A percentile compares a stretch with the other conserved stretches of the same genome.
Evolutionary conservation across 306 rosid genomes (phyloP).

Genomic region (Prunus mira): DNA sequence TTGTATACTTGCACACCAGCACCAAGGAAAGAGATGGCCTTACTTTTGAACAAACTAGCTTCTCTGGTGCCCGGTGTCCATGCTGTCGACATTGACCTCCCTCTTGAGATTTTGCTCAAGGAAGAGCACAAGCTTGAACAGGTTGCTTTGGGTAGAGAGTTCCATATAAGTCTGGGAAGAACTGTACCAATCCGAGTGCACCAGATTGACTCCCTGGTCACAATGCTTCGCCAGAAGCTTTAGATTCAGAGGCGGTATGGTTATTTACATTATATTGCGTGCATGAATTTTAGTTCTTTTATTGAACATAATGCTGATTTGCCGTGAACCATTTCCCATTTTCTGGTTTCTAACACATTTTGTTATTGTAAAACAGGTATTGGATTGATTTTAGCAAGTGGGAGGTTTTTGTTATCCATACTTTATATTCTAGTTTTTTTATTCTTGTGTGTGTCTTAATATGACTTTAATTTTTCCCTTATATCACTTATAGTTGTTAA

Average conservation of each 20-base stretch:
- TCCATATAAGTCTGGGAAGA: conserved; percentile 87
- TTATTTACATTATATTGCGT: too few species aligned
- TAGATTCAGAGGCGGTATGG: neutral
- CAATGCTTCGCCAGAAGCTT: too few species aligned
- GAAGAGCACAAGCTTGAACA: conserved; percentile 63
- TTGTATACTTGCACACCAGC: conserved; percentile 40
- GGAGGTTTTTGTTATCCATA: conserved; percentile 59
- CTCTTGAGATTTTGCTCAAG: conserved; percentile 54
- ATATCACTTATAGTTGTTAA: too few species aligned
- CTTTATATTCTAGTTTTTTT: too few species aligned
- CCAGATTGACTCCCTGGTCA: conserved; percentile 75
- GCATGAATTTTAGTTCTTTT: conserved; percentile 1
- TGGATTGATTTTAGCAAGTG: conserved; percentile 79
- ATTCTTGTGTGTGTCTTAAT: too few species aligned
- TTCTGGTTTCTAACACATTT: neutral
- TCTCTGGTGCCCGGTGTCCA: conserved; percentile 54
- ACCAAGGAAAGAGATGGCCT: conserved; percentile 42
- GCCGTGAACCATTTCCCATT: neutral
- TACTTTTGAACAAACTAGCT: conserved; percentile 49
- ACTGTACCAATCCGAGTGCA: conserved; percentile 81
- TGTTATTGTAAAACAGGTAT: conserved; percentile 40
- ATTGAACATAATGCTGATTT: neutral
- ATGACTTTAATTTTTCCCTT: too few species aligned
- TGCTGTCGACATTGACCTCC: conserved; percentile 64
- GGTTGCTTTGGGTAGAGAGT: conserved; percentile 65